Conservation (phyloP, 495 filamentous ascomycete species). For the Clavariopsis aquatica region DNA sequence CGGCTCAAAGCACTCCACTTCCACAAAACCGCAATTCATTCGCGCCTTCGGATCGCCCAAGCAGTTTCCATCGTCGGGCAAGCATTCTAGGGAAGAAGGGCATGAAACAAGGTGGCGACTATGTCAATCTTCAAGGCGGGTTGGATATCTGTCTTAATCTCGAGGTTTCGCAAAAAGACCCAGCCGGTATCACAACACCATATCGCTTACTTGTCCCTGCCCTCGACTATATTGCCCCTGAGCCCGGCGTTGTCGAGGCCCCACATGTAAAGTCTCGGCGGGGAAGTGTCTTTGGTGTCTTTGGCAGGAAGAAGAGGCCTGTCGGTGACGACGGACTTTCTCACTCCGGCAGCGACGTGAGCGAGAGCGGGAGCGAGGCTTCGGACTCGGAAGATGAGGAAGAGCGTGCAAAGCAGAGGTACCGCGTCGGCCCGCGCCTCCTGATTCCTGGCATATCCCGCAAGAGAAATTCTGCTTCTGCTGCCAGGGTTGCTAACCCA, state of each 20-base stretch:
- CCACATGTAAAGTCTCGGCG: conserved; percentile 26
- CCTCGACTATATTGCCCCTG: conserved; percentile 55
- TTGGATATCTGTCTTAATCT: conserved; percentile 83
- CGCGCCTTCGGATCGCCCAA: conserved; percentile 44
- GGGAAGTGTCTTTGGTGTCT: conserved; percentile 26
- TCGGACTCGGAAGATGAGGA: conserved; percentile 24
- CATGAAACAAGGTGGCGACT: conserved; percentile 39
- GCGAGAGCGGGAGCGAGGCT: conserved; percentile 12
- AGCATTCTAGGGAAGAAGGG: conserved; percentile 68
- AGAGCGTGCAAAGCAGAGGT: conserved; percentile 21
- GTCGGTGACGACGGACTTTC: conserved; percentile 31
- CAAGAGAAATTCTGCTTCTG: conserved; percentile 6
- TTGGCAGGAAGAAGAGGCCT: conserved; percentile 5
- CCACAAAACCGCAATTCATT: conserved; percentile 7
- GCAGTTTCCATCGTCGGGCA: conserved; percentile 68
- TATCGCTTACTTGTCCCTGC: conserved; percentile 85
- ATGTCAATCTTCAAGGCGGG: conserved; percentile 71
- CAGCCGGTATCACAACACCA: conserved; percentile 81
- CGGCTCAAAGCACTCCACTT: conserved; percentile 20
- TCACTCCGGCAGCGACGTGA: conserved; percentile 17
- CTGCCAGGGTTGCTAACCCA: conserved; percentile 6
- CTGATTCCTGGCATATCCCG: conserved; percentile 24
- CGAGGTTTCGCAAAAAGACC: conserved; percentile 81
- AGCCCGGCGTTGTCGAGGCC: conserved; percentile 1
- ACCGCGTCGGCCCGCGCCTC: conserved; percentile 30